Evolutionary conservation across 139 green algal species (phyloP), one percentile per base, ranked within the genome.

Genomic region (Limnomonas spitsbergensis): DNA sequence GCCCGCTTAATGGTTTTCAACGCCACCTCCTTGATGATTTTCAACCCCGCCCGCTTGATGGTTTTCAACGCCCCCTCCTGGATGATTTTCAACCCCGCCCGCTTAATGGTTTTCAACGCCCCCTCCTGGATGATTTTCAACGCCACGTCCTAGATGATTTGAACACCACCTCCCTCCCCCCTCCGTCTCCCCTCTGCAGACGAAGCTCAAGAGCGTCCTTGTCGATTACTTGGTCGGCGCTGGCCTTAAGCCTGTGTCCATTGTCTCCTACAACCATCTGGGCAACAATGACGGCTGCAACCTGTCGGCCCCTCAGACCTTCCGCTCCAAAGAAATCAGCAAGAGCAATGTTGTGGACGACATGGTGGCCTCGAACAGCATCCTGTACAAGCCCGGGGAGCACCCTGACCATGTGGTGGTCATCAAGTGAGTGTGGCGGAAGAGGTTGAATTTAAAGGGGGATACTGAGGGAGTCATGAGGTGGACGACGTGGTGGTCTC

Each of bases 241-340:
- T 1, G 96, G 96, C 78, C 92, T 99, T 80, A 99, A 99, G 91
- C 96, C 96, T 29, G 94, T 90, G 40, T 94, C 89, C 66, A 99
- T 99, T 66, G 96, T 99, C 37, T 95, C 85, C 31, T 99, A 99
- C 91, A 99, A 99, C 88, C 96, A 99, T 83, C 86, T 99, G 56
- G 96, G 96, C 75, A 99, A 99, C 92, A 99, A 99, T 82, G 96
- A 99, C 81, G 96, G 96, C 73, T 91, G 94, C 79, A 99, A 99
- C 90, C 90, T 99, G 26, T 94, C 82, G 1, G 96, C 95, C 26
- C 96, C 96, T 1, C 92, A 93, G 83, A 92, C 84, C 1, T 97
- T 97, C 87, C 83, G 93, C 38, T 91, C 80, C 54, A 95, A 97
- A 83, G 94, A 99, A 87, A 99, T 99, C 85, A 94, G 87, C 78